These are phyloP conservation scores for Leishmania braziliensis DNA, from an alignment of 208 protist genomes.

Conservation along the genomic window DNA sequence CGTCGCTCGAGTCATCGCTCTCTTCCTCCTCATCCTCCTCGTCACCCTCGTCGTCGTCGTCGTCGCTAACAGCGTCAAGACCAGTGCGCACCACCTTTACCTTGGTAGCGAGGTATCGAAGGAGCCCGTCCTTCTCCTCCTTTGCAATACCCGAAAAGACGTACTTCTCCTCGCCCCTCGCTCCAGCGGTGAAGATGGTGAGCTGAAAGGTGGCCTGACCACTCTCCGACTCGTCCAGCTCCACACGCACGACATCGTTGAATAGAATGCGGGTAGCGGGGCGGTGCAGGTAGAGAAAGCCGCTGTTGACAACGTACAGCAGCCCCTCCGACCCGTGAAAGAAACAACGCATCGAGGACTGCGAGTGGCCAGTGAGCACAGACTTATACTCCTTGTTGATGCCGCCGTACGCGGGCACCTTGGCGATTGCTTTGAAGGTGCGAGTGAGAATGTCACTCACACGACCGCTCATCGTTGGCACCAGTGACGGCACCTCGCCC, in stretches of 20 bases:
- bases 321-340: conserved; percentile 74
- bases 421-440: conserved; percentile 75
- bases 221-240: conserved; percentile 75
- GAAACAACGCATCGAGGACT: conserved; percentile 77
- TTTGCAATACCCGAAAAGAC: conserved; percentile 75
- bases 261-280: conserved; percentile 67
- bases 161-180: conserved; percentile 52
- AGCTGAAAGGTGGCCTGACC: conserved; percentile 78
- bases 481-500: conserved; percentile 40
- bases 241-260: conserved; percentile 51
- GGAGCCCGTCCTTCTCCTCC: conserved; percentile 62
- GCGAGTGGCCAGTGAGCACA: conserved; percentile 40
- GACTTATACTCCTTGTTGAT: conserved; percentile 84
- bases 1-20: conserved; percentile 46
- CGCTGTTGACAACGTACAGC: conserved; percentile 75
- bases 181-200: conserved; percentile 45
- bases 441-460: conserved; percentile 87
- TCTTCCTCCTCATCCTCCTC: conserved; percentile 53
- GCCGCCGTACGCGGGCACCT: conserved; percentile 73
- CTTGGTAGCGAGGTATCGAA: conserved; percentile 60
- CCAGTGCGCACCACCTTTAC: conserved; percentile 57
- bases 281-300: conserved; percentile 83
- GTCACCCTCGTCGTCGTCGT: conserved; percentile 59
- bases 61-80: conserved; percentile 30
- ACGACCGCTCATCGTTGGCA: conserved; percentile 75